Percentiles rank a stretch among this genome's conserved stretches.
These are phyloP conservation scores for Kappamyces sp. DNA, from an alignment of 192 early-diverging fungal genomes.

Conservation along the genomic window DNA sequence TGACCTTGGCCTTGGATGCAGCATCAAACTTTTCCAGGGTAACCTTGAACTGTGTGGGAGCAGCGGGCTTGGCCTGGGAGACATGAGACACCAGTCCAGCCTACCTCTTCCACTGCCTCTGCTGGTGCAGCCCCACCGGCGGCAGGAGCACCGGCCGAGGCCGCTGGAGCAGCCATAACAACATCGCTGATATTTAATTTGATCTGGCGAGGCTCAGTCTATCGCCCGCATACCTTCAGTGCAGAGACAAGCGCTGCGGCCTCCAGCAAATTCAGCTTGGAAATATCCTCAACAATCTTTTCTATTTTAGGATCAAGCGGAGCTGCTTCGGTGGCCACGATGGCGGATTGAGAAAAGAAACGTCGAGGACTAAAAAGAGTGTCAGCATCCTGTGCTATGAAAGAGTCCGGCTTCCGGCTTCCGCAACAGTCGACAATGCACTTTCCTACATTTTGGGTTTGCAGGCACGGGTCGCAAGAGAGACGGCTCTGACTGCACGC, in stretches of 20 bases:
- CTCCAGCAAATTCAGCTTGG: conserved; percentile 85
- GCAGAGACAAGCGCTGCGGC: conserved; percentile 82
- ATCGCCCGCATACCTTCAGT: conserved; percentile 68
- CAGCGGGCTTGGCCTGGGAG: conserved; percentile 34
- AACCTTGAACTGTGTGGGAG: conserved; percentile 92
- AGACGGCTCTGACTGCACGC: too few relatives aligned
- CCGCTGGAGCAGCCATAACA: conserved; percentile 71
- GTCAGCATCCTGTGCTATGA: too few relatives aligned
- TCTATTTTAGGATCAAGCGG: background rate
- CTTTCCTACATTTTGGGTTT: too few relatives aligned
- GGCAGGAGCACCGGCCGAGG: conserved; percentile 52
- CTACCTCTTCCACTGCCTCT: conserved; percentile 51
- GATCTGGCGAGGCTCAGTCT: conserved; percentile 34
- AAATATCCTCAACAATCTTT: conserved; percentile 81
- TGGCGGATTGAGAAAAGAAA: too few relatives aligned
- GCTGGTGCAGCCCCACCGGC: conserved; percentile 55
- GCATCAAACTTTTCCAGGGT: conserved; percentile 95
- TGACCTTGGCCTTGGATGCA: conserved; percentile 93
- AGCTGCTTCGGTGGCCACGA: too few relatives aligned
- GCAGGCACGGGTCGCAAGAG: too few relatives aligned
- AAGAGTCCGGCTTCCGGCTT: too few relatives aligned
- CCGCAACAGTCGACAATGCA: too few relatives aligned
- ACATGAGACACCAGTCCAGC: background rate
- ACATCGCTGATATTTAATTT: conserved; percentile 91
- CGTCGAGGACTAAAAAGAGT: too few relatives aligned